phyloP scores from a whole-genome alignment of 176 grass and related monocot species.

The Paspalum notatum region DNA sequence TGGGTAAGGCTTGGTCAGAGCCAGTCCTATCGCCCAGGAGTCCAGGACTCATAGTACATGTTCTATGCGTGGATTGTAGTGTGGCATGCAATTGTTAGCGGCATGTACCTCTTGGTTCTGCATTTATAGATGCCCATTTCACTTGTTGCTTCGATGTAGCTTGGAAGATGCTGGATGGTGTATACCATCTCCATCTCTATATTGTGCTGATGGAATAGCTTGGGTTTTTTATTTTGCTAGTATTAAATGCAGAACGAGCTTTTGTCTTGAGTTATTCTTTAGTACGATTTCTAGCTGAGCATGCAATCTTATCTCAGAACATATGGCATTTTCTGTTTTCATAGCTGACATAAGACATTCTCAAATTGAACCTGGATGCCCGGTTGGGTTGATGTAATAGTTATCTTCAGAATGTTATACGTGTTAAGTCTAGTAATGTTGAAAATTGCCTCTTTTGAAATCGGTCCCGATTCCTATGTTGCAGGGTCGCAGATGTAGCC shows the following conservation, averaged over 20 bases:
- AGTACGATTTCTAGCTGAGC: not conserved
- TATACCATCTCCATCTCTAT: not conserved
- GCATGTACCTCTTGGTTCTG: not conserved
- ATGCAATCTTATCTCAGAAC: not conserved
- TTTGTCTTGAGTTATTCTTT: not conserved
- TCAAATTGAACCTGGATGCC: conserved; percentile 7
- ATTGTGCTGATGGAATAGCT: not conserved
- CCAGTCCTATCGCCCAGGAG: not conserved
- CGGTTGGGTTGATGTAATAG: not conserved
- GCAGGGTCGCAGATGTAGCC: conserved; percentile 4
- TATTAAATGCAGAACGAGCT: not conserved
- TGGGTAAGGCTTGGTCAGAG: not conserved
- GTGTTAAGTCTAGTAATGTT: not conserved
- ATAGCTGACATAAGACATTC: conserved; percentile 14
- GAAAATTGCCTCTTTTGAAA: not conserved
- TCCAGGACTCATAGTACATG: not conserved
- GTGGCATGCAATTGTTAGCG: not conserved
- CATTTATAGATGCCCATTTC: not conserved
- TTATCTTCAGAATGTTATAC: not conserved
- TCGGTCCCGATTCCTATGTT: not conserved
- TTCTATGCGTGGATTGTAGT: not conserved
- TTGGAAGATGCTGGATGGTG: conserved; percentile 1
- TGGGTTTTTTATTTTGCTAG: not conserved
- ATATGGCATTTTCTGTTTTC: not conserved
- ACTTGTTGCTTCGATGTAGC: not conserved